A percentile compares a stretch with the other conserved stretches of the same genome.
These are phyloP conservation scores for Rhodotorula sp. DNA, from an alignment of 1,284 basidiomycete genomes.

Conservation along the genomic window DNA sequence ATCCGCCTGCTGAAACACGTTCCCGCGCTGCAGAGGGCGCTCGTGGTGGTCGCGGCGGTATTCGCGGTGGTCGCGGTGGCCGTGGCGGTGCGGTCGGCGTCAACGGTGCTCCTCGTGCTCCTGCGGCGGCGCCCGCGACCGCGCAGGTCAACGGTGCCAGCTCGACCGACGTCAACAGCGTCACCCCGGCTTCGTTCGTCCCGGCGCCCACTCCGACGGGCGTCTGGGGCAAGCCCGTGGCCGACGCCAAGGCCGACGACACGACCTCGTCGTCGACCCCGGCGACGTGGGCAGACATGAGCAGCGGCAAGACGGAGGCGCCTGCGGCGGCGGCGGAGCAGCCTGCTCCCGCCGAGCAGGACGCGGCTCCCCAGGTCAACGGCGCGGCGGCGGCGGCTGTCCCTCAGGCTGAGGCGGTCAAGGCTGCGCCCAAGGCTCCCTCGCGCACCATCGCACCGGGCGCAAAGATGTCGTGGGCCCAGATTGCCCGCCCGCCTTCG, in stretches of 20 bases:
- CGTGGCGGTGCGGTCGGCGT: conserved; percentile 61
- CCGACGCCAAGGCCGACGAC: conserved; percentile 4
- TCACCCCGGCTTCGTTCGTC: conserved; percentile 36
- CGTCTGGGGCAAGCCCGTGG: conserved; percentile 27
- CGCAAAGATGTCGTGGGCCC: conserved; percentile 44
- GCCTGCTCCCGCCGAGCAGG: background rate
- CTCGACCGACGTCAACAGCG: conserved; percentile 21
- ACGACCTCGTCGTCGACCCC: conserved; percentile 13
- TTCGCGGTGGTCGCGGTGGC: conserved; percentile 68
- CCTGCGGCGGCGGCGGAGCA: background rate
- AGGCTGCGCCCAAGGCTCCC: conserved; percentile 24
- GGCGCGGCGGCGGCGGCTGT: background rate
- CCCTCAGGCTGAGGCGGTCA: conserved; percentile 8
- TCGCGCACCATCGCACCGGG: conserved; percentile 37
- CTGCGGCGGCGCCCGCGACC: background rate
- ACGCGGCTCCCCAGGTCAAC: conserved; percentile 4
- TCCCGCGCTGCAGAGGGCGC: conserved; percentile 15
- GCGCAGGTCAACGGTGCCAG: conserved; percentile 29
- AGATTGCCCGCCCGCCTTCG: conserved; percentile 41
- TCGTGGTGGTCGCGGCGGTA: conserved; percentile 57
- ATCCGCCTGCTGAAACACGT: background rate
- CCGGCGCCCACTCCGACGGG: conserved; percentile 26
- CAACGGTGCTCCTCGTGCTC: conserved; percentile 32
- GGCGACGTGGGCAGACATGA: conserved; percentile 23
- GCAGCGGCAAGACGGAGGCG: conserved; percentile 12